phyloP scores from a whole-genome alignment of 805 yeast genomes.

The Kuraishia floccosa region DNA sequence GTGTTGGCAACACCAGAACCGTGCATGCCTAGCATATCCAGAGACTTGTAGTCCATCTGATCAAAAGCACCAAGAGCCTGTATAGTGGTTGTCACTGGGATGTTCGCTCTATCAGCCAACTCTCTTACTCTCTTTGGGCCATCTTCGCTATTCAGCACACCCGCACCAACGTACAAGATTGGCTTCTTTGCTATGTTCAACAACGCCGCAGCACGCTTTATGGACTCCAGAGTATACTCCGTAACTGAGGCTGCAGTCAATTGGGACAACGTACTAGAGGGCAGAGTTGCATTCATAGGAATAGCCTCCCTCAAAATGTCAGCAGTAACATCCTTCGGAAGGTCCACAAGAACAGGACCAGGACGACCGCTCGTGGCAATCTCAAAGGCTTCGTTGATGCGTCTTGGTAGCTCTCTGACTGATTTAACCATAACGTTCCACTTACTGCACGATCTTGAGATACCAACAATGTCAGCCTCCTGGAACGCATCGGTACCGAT shows the following conservation, averaged over 20 bases:
- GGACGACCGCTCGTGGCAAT: constrained; percentile 95
- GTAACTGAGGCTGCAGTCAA: constrained; percentile 61
- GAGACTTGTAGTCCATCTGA: constrained; percentile 79
- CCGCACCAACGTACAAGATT: constrained; percentile 84
- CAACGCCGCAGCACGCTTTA: constrained; percentile 66
- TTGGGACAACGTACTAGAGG: constrained; percentile 58
- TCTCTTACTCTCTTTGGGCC: constrained; percentile 76
- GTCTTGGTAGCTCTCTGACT: constrained; percentile 87
- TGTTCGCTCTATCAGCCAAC: constrained; percentile 80
- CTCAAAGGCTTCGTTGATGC: constrained; percentile 97
- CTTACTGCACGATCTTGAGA: constrained; percentile 93
- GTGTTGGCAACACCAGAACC: constrained; percentile 92
- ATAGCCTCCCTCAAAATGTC: constrained; percentile 78
- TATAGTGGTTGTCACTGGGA: constrained; percentile 93
- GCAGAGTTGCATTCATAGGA: constrained; percentile 70
- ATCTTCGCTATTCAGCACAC: constrained; percentile 67
- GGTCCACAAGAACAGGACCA: constrained; percentile 95
- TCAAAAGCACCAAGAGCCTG: constrained; percentile 94
- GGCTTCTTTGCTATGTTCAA: constrained; percentile 82
- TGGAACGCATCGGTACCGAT: constrained; percentile 99
- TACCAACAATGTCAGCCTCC: constrained; percentile 97
- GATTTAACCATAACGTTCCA: constrained; percentile 98
- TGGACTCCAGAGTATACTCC: constrained; percentile 64
- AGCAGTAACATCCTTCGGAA: constrained; percentile 97
- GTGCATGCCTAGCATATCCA: constrained; percentile 98